Percentiles rank a stretch among this genome's conserved stretches.
Conservation (phyloP, 768 basidiomycete species). For the Auricularia sp. region DNA sequence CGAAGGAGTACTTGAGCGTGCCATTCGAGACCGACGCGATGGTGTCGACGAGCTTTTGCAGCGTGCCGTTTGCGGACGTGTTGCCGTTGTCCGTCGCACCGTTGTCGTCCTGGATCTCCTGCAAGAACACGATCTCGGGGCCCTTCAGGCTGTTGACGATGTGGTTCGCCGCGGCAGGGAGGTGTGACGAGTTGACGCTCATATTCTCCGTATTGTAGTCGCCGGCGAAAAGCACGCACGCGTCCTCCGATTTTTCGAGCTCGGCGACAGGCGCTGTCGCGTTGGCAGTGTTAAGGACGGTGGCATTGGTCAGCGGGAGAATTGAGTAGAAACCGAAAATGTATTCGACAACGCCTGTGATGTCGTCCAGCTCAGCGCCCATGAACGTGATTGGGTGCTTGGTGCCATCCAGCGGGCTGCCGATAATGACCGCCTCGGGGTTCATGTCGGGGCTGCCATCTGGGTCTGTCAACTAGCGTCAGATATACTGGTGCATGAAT, state of each 20-base stretch:
- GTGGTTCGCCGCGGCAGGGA: slow-evolving; percentile 42
- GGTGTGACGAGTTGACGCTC: slow-evolving; percentile 17
- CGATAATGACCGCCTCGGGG: slow-evolving; percentile 48
- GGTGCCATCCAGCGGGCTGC: slow-evolving; percentile 42
- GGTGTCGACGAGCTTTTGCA: slow-evolving; percentile 38
- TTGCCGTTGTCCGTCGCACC: slow-evolving; percentile 9
- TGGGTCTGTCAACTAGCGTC: slow-evolving; percentile 24
- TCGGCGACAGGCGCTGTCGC: slow-evolving; percentile 29
- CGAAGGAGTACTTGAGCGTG: slow-evolving; percentile 36
- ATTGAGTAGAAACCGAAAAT: slow-evolving; percentile 46
- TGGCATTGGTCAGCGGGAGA: slow-evolving; percentile 46
- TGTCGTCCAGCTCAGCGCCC: slow-evolving; percentile 37
- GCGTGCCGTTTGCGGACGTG: slow-evolving; percentile 36
- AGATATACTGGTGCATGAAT: not conserved
- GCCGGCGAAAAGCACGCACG: slow-evolving; percentile 42
- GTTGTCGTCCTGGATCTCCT: slow-evolving; percentile 37
- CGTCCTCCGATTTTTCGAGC: slow-evolving; percentile 24
- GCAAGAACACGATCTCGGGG: slow-evolving; percentile 52
- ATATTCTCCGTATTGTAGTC: slow-evolving; percentile 41
- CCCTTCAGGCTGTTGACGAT: slow-evolving; percentile 38
- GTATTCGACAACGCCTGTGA: slow-evolving; percentile 47
- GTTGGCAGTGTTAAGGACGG: slow-evolving; percentile 32
- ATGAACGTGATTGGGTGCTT: slow-evolving; percentile 40
- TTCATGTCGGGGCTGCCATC: slow-evolving; percentile 47
- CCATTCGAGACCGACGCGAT: slow-evolving; percentile 28